Base-by-base conservation (phyloP, 2,329 filamentous ascomycete species). In the Apiospora rasikravindrae region DNA sequence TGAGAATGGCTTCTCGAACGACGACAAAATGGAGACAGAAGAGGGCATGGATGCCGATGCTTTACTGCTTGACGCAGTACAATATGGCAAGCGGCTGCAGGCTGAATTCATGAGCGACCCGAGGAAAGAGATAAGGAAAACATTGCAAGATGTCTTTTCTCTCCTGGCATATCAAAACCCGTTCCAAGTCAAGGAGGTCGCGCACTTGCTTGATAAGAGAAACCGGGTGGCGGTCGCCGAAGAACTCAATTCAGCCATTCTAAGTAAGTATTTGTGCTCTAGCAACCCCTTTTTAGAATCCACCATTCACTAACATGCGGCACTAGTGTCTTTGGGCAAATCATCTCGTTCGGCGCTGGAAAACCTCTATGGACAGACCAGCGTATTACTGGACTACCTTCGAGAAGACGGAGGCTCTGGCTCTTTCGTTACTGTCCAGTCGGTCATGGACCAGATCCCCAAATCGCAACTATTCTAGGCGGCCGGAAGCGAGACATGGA, bases 211-310 rank as follows among this genome's bases (percentile, higher is more conserved):
- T 72, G 94, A 97, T 77, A 87, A 89, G 51, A 89, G 88, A 70
- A 94, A 94, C 1, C 87, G 96, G 61, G 89, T 91, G 24, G 87
- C 90, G 24, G 94, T 98, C 53, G 95, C 95, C 11, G 96, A 99
- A 84, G 95, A 98, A 81, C 86, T 99, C 71, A 98, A 98, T 82
- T 94, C 94, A 73, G 95, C 94, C 67, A 98, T 99, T 77, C 82
- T 99, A 73, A 91, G 95, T 97, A 85, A 84, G 91, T 87, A 71
- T 71, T 76, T 73, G 11, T 29, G 14, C 22, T n/a, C 22, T 24
- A 42, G 33, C 8, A n/a, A 3, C 5, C 6, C 53, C 53, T 2
- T 13, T 37, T 61, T 13, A 3, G 22, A 4, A 24, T 40, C 51
- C 2, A n/a, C 33, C 72, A 7, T 7, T 61, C 69, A 44, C 57